Conservation (phyloP, 225 moss, liverwort and hornwort genomes). For the Straminergon stramineum region DNA sequence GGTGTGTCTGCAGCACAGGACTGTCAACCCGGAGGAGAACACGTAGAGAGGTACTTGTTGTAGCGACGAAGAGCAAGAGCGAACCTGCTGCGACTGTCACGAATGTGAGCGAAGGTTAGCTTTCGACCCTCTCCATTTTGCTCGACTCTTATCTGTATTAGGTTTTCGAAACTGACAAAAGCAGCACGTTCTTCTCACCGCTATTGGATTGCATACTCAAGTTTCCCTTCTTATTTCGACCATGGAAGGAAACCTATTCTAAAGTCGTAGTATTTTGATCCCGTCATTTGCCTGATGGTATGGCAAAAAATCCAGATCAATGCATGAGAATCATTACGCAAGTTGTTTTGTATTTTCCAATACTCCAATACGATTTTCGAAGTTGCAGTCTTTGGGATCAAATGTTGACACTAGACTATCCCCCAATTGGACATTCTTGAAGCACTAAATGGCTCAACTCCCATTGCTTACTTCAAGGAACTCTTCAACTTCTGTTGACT, state of each 20-base stretch:
- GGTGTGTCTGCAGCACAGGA: not conserved
- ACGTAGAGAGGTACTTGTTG: constrained; percentile 2
- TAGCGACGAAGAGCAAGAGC: constrained; percentile 4
- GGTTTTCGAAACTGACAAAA: not conserved
- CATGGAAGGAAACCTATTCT: not conserved
- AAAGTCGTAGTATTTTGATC: not conserved
- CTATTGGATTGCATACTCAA: not conserved
- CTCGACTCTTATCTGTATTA: not conserved
- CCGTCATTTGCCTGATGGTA: not conserved
- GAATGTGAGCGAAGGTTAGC: constrained; percentile 13
- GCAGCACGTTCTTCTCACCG: not conserved
- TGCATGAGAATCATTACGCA: not conserved
- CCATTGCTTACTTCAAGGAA: not conserved
- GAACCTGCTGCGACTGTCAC: not conserved
- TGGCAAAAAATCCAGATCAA: not conserved
- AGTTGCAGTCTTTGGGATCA: not conserved
- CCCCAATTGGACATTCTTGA: not conserved
- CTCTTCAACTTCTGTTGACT: not conserved
- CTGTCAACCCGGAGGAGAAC: not conserved
- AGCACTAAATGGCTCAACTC: not conserved
- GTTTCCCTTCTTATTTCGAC: not conserved
- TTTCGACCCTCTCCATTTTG: not conserved
- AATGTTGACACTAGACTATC: not conserved
- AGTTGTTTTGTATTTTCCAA: not conserved
- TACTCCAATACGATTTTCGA: not conserved